Evolutionary conservation across 495 filamentous ascomycete species (phyloP), one percentile per base, ranked within the genome.

Genomic region (Geopyxis carbonaria): DNA sequence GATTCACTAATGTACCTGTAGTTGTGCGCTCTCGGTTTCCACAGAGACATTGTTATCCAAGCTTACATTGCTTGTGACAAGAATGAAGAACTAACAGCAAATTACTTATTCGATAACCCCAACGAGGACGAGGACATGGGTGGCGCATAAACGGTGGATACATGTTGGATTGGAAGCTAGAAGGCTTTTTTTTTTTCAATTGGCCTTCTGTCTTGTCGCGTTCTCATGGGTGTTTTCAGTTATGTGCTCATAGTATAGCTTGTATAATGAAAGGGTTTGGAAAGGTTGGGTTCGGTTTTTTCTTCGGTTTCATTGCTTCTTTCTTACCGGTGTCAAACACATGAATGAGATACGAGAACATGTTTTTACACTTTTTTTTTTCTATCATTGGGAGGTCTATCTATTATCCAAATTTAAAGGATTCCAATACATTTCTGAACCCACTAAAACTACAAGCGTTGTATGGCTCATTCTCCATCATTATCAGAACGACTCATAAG

Each of bases 21-120:
- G 84, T 66, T 97, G 46, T 87, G 81, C 58, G 75, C 75, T 40
- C 73, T 97, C 21, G 89, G 89, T 8, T 97, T 97, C 58, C 72
- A 85, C 37, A 76, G 86, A 21, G 87, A 95, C 50, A 70, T 78
- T 47, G 91, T 87, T 30, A 93, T 97, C 56, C 89, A 97, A 64
- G 89, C 89, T 9, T 97, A 95, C 64, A 95, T 97, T 57, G 89
- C 89, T 5, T 97, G 89, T 59, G 89, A 97, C 61, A 97, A 95
- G 68, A 94, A 97, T 59, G 89, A 97, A 60, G 89, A 97, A 57
- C 65, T 95, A 24, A 86, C 89, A 2, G 89, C 89, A 22, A 97
- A 97, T 56, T 94, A 94, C 61, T 66, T 97, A 38, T 97, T 97
- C 54, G 89, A 97, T 47, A 83, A 94, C 57, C 85, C 86, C 1